Evolutionary conservation across 495 filamentous ascomycete genomes (phyloP).

Genomic region (Neurospora tetraspora): DNA sequence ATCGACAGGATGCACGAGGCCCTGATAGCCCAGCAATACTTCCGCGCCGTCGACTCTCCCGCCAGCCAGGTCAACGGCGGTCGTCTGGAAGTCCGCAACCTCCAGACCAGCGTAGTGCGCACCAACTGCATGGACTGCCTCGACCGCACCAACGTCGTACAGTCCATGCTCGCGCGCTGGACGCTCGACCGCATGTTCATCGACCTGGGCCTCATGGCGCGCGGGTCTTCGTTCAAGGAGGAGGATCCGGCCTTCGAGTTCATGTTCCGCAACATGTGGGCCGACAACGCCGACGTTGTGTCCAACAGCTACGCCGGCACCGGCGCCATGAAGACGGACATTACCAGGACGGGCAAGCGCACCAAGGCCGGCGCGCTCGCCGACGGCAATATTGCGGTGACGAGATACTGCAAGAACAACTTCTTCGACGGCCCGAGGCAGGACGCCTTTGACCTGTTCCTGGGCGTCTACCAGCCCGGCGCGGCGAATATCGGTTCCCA

Average conservation of each 20-base stretch:
- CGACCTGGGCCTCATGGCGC: constrained; percentile 64
- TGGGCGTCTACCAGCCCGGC: constrained; percentile 71
- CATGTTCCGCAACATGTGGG: constrained; percentile 93
- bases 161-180: constrained; percentile 87
- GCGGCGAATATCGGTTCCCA: constrained; percentile 50
- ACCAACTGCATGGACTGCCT: constrained; percentile 99
- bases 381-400: constrained; percentile 73
- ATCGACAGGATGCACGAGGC: constrained; percentile 68
- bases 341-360: constrained; percentile 79
- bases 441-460: constrained; percentile 90
- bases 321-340: constrained; percentile 91
- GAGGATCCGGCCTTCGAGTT: constrained; percentile 71
- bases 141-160: constrained; percentile 94
- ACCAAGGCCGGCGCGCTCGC: constrained; percentile 73
- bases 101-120: constrained; percentile 78
- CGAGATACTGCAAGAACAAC: constrained; percentile 81
- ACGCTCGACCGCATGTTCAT: constrained; percentile 76
- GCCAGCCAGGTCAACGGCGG: constrained; percentile 46
- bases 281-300: constrained; percentile 94
- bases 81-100: constrained; percentile 64
- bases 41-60: constrained; percentile 81
- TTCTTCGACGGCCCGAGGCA: constrained; percentile 87
- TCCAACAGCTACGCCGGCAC: constrained; percentile 89
- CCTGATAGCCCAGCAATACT: constrained; percentile 72
- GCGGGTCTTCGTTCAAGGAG: constrained; percentile 56